phyloP scores from a whole-genome alignment of 2,329 filamentous ascomycete species.

The Aspergillus latus region DNA sequence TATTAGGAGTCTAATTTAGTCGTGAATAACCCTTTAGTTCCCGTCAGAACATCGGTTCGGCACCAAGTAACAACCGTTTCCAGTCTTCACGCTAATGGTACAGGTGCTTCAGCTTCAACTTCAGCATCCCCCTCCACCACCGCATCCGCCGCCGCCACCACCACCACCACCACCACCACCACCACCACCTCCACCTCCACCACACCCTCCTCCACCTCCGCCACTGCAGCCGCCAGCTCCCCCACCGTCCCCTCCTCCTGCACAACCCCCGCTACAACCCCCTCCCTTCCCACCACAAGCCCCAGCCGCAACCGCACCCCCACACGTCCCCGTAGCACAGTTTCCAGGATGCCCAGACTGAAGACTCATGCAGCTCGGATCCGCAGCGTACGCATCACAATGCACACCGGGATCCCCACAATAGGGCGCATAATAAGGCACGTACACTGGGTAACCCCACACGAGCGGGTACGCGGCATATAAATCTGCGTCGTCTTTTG shows the following conservation, averaged over 20 bases:
- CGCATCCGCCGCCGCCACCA: conserved; percentile 3
- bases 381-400: conserved; percentile 43
- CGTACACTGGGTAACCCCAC: conserved; percentile 48
- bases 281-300: conserved; percentile 43
- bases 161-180: conserved; percentile 9
- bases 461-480: conserved; percentile 36
- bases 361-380: conserved; percentile 48
- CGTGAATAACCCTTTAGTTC: neutral
- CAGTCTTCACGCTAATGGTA: neutral
- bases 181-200: conserved; percentile 16
- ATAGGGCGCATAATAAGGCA: conserved; percentile 51
- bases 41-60: neutral
- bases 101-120: neutral
- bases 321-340: conserved; percentile 49
- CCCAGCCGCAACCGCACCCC: conserved; percentile 46
- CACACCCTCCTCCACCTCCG: conserved; percentile 32
- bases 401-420: conserved; percentile 46
- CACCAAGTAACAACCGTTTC: neutral
- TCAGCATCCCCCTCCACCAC: conserved; percentile 4
- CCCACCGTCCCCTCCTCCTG: conserved; percentile 43
- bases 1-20: neutral
- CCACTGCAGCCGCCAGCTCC: conserved; percentile 48
- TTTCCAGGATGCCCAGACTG: conserved; percentile 44
- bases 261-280: conserved; percentile 37
- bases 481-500: neutral